Conservation (phyloP, 192 early-diverging fungal genomes). For the Umbelopsis sp. region DNA sequence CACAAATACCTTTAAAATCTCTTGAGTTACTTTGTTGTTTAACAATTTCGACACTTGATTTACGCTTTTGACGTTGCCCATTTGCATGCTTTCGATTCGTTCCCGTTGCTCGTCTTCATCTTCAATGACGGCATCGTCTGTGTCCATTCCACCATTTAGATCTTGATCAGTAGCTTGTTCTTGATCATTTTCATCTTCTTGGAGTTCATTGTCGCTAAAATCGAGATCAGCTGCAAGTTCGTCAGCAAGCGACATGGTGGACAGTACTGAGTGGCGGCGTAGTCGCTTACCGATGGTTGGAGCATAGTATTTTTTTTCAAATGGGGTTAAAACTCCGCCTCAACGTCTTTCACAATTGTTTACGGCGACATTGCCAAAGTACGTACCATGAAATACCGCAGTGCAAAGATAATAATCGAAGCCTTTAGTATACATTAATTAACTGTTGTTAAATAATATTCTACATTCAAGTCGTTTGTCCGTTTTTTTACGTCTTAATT, state of each 20-base stretch:
- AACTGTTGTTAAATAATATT: too few relatives aligned
- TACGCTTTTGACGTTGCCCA: slow-evolving; percentile 53
- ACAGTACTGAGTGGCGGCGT: too few relatives aligned
- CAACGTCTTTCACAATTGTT: too few relatives aligned
- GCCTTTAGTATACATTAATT: too few relatives aligned
- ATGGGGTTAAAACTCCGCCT: too few relatives aligned
- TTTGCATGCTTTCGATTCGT: slow-evolving; percentile 39
- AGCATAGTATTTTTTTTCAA: too few relatives aligned
- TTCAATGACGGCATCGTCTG: slow-evolving; percentile 41
- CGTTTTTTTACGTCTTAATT: too few relatives aligned
- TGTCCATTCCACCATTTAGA: slow-evolving; percentile 47
- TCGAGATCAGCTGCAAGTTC: slow-evolving; percentile 90
- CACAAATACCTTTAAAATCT: slow-evolving; percentile 58
- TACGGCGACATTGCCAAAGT: too few relatives aligned
- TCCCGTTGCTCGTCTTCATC: slow-evolving; percentile 28
- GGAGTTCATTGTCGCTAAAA: slow-evolving; percentile 52
- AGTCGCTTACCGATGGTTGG: neutral
- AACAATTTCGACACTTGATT: slow-evolving; percentile 67
- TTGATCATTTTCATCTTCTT: slow-evolving; percentile 30
- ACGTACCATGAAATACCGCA: too few relatives aligned
- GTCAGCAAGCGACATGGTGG: slow-evolving; percentile 60
- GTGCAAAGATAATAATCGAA: too few relatives aligned
- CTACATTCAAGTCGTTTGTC: too few relatives aligned
- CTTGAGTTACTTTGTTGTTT: slow-evolving; percentile 57
- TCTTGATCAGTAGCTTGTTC: slow-evolving; percentile 47